Evolutionary conservation across 768 basidiomycete species (phyloP), one percentile per base, ranked within the genome.

Genomic region (Multifurca ochricompacta): DNA sequence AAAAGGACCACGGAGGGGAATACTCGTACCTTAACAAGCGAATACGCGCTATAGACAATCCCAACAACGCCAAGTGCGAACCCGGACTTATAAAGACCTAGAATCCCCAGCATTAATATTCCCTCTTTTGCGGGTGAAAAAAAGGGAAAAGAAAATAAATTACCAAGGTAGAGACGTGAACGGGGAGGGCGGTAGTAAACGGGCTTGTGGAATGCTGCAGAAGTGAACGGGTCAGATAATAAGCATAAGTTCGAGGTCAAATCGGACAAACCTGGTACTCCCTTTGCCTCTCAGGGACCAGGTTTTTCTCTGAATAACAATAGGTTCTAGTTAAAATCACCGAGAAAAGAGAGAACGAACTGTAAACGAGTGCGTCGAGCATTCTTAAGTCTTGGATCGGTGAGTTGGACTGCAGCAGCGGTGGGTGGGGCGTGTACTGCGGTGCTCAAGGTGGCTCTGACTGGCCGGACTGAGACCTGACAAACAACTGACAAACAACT

Each of bases 161-260:
- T 57, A 89, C 87, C 74, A 48, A 87, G 64, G 70, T 85, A 87
- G 57, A 87, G 73, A 36, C 66, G 73, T 43, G 81, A 79, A 54
- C 83, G 76, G 40, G 84, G 81, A 49, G 67, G 73, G 56, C 84
- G 80, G 65, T 78, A 69, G 71, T 80, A 80, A 58, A 87, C 67
- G 47, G 79, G 77, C 51, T 68, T 69, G 61, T 74, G 68, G 47
- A 71, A 23, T 66, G 54, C 68, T 76, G 51, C 10, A 40, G 3
- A 19, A 8, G 6, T 27, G n/a, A 30, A 57, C 27, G 59, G 28
- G 18, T 36, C 19, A 13, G 21, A 34, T 42, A 18, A 34, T 42
- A 45, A 31, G 42, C 19, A 19, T 10, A 3, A 27, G n/a, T n/a
- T n/a, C 10, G 6, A 25, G 27, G 25, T 28, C 39, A 8, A 36